Conservation (phyloP, 1,139 yeast species). For the Taphrina communis region DNA sequence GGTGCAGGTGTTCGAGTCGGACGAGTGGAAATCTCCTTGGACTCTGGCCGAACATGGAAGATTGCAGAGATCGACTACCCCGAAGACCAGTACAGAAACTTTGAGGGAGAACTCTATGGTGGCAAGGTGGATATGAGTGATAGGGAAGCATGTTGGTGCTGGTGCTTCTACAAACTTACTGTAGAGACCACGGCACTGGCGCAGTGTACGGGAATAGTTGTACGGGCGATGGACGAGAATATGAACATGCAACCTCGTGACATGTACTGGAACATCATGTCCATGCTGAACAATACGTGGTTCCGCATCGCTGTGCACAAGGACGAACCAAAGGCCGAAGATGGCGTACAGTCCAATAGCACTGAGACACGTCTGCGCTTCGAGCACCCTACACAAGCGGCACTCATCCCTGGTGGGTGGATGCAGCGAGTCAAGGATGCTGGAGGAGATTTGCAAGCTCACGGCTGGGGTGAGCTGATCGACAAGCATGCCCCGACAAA, state of each 20-base stretch:
- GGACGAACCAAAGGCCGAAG: constrained; percentile 37
- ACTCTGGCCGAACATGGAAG: constrained; percentile 50
- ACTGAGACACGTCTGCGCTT: constrained; percentile 46
- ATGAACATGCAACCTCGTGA: constrained; percentile 53
- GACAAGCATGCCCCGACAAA: constrained; percentile 37
- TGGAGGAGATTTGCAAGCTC: constrained; percentile 51
- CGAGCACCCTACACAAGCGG: constrained; percentile 51
- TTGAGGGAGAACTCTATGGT: constrained; percentile 50
- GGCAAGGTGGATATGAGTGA: constrained; percentile 52
- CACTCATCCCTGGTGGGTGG: constrained; percentile 52
- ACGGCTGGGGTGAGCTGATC: constrained; percentile 51
- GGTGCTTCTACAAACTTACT: constrained; percentile 52
- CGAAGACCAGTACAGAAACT: constrained; percentile 50
- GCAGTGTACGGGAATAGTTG: constrained; percentile 50
- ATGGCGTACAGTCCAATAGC: constrained; percentile 22
- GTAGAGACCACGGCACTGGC: constrained; percentile 47
- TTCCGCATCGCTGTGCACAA: constrained; percentile 51
- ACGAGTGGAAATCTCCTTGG: constrained; percentile 52
- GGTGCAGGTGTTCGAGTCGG: constrained; percentile 53
- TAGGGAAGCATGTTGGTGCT: constrained; percentile 50
- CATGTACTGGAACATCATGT: constrained; percentile 54
- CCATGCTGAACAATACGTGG: constrained; percentile 54
- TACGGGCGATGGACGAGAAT: constrained; percentile 52
- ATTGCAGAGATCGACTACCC: constrained; percentile 51
- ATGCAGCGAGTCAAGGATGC: constrained; percentile 52